Evolutionary conservation across 2,329 filamentous ascomycete genomes (phyloP).

Genomic region (Aspergillus ochraceoroseus): DNA sequence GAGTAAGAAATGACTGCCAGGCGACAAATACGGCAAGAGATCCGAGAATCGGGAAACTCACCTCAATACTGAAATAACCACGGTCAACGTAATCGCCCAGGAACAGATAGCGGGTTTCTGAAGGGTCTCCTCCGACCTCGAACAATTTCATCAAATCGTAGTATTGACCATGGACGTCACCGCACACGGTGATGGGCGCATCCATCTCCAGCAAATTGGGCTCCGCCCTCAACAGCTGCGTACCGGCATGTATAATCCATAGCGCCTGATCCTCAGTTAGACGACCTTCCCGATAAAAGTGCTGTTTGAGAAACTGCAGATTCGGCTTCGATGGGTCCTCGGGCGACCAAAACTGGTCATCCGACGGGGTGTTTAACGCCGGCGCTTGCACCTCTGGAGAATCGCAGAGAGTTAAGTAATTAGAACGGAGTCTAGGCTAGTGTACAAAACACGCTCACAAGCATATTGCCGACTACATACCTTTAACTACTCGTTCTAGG

Average conservation of each 20-base stretch:
- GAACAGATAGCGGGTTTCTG: constrained; percentile 95
- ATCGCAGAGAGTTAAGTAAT: constrained; percentile 18
- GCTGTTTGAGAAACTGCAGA: constrained; percentile 91
- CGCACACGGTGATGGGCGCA: constrained; percentile 96
- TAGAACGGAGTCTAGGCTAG: background rate
- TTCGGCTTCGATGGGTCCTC: constrained; percentile 83
- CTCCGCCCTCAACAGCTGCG: constrained; percentile 80
- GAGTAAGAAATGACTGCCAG: constrained; percentile 10
- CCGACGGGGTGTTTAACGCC: constrained; percentile 83
- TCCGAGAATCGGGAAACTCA: constrained; percentile 32
- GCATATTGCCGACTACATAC: constrained; percentile 48
- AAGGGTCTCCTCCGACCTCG: constrained; percentile 92
- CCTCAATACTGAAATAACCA: constrained; percentile 97
- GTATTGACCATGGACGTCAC: constrained; percentile 97
- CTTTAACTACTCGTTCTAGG: constrained; percentile 94
- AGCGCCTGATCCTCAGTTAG: constrained; percentile 95
- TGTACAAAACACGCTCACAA: background rate
- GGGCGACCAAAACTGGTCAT: constrained; percentile 91
- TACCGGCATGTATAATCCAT: constrained; percentile 86
- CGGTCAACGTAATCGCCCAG: constrained; percentile 96
- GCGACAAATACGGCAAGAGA: background rate
- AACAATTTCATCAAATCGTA: constrained; percentile 99
- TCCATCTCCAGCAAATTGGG: constrained; percentile 99
- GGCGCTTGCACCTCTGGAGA: constrained; percentile 88
- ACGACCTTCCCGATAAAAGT: constrained; percentile 95